Percentiles rank a stretch among this genome's conserved stretches.
Evolutionary conservation across 164 flowering plant genomes (phyloP).

Genomic region (Aristolochia fimbriata): DNA sequence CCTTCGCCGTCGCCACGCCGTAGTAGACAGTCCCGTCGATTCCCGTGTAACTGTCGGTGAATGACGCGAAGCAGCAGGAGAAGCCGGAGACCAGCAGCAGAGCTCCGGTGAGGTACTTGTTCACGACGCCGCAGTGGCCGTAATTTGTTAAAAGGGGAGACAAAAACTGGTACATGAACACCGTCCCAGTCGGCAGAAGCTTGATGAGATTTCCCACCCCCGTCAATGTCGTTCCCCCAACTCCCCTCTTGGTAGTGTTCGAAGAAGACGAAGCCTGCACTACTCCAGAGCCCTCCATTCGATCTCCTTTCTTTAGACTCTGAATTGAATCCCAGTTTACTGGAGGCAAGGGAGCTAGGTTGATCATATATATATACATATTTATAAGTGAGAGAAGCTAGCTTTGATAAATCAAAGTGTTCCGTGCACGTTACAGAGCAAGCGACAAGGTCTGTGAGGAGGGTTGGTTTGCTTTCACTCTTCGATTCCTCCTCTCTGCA

Average conservation of each 20-base stretch:
- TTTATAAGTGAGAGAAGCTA: too few relatives aligned
- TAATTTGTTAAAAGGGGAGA: constrained; percentile 68
- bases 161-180: constrained; percentile 68
- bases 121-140: constrained; percentile 48
- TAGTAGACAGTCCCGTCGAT: constrained; percentile 41
- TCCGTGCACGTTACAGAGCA: too few relatives aligned
- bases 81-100: constrained; percentile 46
- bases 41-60: constrained; percentile 70
- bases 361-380: too few relatives aligned
- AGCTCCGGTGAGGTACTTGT: constrained; percentile 45
- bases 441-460: too few relatives aligned
- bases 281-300: too few relatives aligned
- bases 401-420: too few relatives aligned
- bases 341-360: too few relatives aligned
- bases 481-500: too few relatives aligned
- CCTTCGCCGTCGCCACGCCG: constrained; percentile 52
- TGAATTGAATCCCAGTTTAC: too few relatives aligned
- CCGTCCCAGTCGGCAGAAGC: constrained; percentile 88
- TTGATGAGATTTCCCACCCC: constrained; percentile 57
- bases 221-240: constrained; percentile 15
- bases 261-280: not conserved
- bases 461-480: too few relatives aligned
- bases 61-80: constrained; percentile 51
- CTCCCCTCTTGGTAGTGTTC: not conserved
- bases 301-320: too few relatives aligned